Percentiles rank a stretch among this genome's conserved stretches.
These are phyloP conservation scores for Candida sanyaensis DNA, from an alignment of 1,139 yeast species.

Conservation along the genomic window DNA sequence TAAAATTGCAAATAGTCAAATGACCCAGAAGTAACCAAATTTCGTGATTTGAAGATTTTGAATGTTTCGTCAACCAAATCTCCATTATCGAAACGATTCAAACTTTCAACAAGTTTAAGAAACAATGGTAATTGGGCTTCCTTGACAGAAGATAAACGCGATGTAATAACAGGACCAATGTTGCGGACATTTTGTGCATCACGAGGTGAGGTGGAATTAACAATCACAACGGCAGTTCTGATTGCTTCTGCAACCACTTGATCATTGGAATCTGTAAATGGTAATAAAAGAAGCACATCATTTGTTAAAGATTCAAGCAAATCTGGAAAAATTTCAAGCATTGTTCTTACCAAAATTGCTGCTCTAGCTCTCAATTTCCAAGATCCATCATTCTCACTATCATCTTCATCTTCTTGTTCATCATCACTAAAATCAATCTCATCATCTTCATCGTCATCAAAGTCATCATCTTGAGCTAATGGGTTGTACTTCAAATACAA, in stretches of 20 bases:
- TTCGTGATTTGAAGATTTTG: constrained; percentile 18
- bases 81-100: constrained; percentile 21
- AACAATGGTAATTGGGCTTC: constrained; percentile 24
- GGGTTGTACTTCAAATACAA: constrained; percentile 61
- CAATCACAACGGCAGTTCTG: constrained; percentile 29
- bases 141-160: constrained; percentile 16
- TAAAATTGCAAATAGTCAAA: constrained; percentile 31
- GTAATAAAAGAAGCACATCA: constrained; percentile 11
- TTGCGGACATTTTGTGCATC: constrained; percentile 13
- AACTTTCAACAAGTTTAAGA: constrained; percentile 31
- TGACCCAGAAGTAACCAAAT: constrained; percentile 23
- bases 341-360: constrained; percentile 42
- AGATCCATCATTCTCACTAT: constrained; percentile 55
- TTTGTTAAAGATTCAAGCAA: constrained; percentile 9
- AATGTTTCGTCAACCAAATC: constrained; percentile 23
- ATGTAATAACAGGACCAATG: constrained; percentile 16
- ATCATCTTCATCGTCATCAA: constrained; percentile 46
- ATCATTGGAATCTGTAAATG: constrained; percentile 40
- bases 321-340: constrained; percentile 39
- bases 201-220: constrained; percentile 21
- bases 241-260: constrained; percentile 42
- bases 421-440: constrained; percentile 43
- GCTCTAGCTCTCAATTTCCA: constrained; percentile 71
- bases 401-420: constrained; percentile 31
- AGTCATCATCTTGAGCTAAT: constrained; percentile 38